Conservation (phyloP, 805 yeast genomes). For the Metschnikowia henanensis region DNA sequence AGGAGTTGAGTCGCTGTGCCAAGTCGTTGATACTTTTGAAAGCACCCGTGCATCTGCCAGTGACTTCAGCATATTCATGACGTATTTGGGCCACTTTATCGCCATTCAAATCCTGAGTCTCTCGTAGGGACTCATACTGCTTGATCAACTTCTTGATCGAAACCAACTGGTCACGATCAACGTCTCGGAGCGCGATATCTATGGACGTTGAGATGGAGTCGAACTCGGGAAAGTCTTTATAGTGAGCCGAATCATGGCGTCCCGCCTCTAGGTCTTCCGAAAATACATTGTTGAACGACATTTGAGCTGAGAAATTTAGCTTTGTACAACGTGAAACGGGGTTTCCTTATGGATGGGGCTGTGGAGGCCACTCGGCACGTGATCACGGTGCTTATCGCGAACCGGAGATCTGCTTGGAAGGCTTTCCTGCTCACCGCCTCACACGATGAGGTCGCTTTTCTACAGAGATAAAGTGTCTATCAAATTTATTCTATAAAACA, state of each 20-base stretch:
- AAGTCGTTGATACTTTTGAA: constrained; percentile 32
- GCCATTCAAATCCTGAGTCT: background rate
- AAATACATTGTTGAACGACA: constrained; percentile 30
- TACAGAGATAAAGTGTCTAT: background rate
- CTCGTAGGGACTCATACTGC: constrained; percentile 22
- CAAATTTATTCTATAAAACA: background rate
- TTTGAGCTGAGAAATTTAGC: background rate
- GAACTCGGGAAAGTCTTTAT: constrained; percentile 43
- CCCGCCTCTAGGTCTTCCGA: constrained; percentile 30
- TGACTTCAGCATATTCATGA: constrained; percentile 11
- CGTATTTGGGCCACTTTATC: background rate
- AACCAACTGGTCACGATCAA: constrained; percentile 28
- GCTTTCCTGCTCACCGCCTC: no score
- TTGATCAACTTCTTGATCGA: constrained; percentile 22
- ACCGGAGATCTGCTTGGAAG: no score
- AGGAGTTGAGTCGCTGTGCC: constrained; percentile 28
- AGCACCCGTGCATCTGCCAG: constrained; percentile 27
- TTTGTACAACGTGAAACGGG: no score
- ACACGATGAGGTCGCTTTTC: no score
- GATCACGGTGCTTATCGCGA: no score
- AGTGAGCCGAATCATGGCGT: constrained; percentile 18
- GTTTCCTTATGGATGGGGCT: no score
- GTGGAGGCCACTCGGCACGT: no score
- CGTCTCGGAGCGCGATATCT: constrained; percentile 29
- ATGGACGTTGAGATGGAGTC: constrained; percentile 31